Evolutionary conservation across 306 rosid genomes (phyloP).

Genomic region (Trifolium repens): DNA sequence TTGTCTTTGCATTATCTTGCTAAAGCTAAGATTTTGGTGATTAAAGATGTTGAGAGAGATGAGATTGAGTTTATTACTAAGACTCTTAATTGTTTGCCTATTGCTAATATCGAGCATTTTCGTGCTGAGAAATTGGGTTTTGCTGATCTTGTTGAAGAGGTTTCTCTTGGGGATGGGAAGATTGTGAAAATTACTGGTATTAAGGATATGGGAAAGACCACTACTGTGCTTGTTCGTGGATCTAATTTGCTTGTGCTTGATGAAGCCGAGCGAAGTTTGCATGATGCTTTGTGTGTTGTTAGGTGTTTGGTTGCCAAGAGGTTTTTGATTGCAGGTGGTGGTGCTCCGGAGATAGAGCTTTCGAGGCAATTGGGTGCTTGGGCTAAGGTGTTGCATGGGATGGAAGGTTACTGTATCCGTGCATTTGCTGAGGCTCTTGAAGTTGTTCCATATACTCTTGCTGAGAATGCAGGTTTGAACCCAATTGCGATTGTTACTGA

Average conservation of each 20-base stretch:
- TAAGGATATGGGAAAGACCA: constrained; percentile 91
- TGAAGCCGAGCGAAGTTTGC: constrained; percentile 95
- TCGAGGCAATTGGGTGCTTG: constrained; percentile 96
- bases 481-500: constrained; percentile 90
- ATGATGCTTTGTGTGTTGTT: constrained; percentile 95
- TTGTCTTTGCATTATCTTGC: constrained; percentile 96
- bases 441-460: constrained; percentile 92
- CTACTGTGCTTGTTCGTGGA: constrained; percentile 89
- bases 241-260: constrained; percentile 84
- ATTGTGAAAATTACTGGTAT: constrained; percentile 90
- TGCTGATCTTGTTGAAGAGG: constrained; percentile 94
- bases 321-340: constrained; percentile 96
- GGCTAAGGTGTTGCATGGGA: constrained; percentile 98
- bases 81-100: constrained; percentile 91
- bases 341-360: constrained; percentile 96
- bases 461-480: constrained; percentile 96
- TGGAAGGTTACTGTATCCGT: constrained; percentile 91
- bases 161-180: constrained; percentile 90
- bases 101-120: constrained; percentile 89
- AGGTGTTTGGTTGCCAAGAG: constrained; percentile 91
- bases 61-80: constrained; percentile 96
- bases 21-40: constrained; percentile 88
- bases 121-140: constrained; percentile 84
- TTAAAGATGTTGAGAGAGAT: constrained; percentile 97
- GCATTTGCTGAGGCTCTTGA: constrained; percentile 97